Evolutionary conservation across 1,139 yeast genomes (phyloP).

Genomic region (Diutina mesorugosa): DNA sequence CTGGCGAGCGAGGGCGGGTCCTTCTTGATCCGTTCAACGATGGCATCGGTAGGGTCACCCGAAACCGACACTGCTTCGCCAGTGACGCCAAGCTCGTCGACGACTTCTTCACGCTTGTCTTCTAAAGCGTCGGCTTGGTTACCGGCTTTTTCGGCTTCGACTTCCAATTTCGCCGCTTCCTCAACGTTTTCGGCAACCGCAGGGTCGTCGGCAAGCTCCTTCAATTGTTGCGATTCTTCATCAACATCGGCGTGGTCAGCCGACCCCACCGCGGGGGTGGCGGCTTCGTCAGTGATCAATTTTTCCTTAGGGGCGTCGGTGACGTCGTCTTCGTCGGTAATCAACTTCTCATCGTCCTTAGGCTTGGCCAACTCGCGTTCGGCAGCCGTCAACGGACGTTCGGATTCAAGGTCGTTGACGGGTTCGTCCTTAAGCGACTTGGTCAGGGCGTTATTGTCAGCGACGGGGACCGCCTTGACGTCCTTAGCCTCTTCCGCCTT

Average conservation of each 20-base stretch:
- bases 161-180: slow-evolving; percentile 1
- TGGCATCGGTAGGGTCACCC: slow-evolving; percentile 11
- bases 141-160: slow-evolving; percentile 7
- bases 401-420: not conserved
- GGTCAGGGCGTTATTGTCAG: not conserved
- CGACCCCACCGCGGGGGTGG: not conserved
- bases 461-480: slow-evolving; percentile 2
- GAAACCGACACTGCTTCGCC: slow-evolving; percentile 6
- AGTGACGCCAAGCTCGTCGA: slow-evolving; percentile 5
- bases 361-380: not conserved
- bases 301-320: not conserved
- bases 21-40: slow-evolving; percentile 14
- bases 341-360: not conserved
- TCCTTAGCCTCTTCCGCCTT: slow-evolving; percentile 3
- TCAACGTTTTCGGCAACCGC: not conserved
- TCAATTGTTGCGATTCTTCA: not conserved
- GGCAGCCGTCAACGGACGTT: slow-evolving; percentile 1
- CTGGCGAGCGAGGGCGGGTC: slow-evolving; percentile 10
- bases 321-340: not conserved
- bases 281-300: not conserved
- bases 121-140: slow-evolving; percentile 5
- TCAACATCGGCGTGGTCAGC: not conserved
- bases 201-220: not conserved
- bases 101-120: slow-evolving; percentile 4
- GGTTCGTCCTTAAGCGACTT: slow-evolving; percentile 2